Conservation (phyloP, 495 filamentous ascomycete species). For the Letharia lupina region DNA sequence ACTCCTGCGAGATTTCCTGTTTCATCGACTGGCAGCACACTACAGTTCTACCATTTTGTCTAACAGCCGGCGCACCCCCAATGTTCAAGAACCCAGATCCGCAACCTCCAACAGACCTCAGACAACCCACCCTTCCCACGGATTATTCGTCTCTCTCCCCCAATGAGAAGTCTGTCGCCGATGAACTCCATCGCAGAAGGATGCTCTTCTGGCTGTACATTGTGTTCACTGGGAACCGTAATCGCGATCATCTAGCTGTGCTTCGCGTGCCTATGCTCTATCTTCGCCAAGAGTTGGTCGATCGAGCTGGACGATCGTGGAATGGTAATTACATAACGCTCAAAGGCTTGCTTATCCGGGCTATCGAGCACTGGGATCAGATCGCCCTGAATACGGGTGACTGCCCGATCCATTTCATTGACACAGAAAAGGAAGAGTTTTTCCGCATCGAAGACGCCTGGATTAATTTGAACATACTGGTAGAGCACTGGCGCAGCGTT, state of each 20-base stretch:
- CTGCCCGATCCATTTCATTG: too few relatives aligned
- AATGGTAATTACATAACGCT: constrained; percentile 26
- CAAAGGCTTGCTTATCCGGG: constrained; percentile 24
- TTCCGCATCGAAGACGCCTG: too few relatives aligned
- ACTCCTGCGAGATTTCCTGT: constrained; percentile 28
- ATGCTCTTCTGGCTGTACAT: constrained; percentile 25
- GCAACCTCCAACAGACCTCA: constrained; percentile 17
- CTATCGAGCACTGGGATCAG: constrained; percentile 24
- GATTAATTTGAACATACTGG: too few relatives aligned
- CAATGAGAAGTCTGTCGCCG: constrained; percentile 19
- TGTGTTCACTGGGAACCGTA: constrained; percentile 25
- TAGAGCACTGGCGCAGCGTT: too few relatives aligned
- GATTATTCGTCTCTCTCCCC: constrained; percentile 18
- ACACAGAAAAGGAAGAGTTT: too few relatives aligned
- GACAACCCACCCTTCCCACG: constrained; percentile 22
- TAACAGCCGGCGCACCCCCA: constrained; percentile 29
- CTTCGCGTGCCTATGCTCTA: constrained; percentile 23
- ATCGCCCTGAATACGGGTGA: neutral
- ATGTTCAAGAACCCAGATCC: constrained; percentile 29
- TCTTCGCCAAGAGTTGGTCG: constrained; percentile 26
- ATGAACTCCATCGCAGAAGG: constrained; percentile 26
- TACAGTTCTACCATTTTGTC: constrained; percentile 26
- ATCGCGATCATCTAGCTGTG: constrained; percentile 23
- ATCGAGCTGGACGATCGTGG: constrained; percentile 28
- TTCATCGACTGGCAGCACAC: constrained; percentile 34